Evolutionary conservation across 805 yeast species (phyloP).

Genomic region (Teunomyces kruisii): DNA sequence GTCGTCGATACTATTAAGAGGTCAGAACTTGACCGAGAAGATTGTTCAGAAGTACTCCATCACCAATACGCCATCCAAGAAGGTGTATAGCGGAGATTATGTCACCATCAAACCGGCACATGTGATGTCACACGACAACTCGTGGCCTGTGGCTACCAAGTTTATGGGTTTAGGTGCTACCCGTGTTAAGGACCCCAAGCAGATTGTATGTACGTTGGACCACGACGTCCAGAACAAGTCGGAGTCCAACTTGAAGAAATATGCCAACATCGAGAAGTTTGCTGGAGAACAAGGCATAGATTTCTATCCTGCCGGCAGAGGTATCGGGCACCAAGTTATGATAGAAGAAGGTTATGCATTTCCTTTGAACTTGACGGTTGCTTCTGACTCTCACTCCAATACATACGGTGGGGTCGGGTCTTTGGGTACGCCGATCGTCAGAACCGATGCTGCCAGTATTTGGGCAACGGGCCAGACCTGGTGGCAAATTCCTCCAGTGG

Average conservation of each 20-base stretch:
- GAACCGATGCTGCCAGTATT: slow-evolving; percentile 98
- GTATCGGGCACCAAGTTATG: slow-evolving; percentile 99
- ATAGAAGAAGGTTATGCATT: slow-evolving; percentile 98
- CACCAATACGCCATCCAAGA: slow-evolving; percentile 71
- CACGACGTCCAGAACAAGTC: slow-evolving; percentile 96
- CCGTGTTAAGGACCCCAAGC: slow-evolving; percentile 77
- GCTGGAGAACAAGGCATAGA: slow-evolving; percentile 91
- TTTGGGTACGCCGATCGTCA: slow-evolving; percentile 94
- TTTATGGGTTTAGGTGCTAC: slow-evolving; percentile 94
- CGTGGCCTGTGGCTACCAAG: slow-evolving; percentile 99
- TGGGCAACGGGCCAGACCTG: slow-evolving; percentile 99
- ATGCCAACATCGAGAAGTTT: slow-evolving; percentile 82
- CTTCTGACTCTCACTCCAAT: slow-evolving; percentile 96
- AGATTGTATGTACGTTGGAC: slow-evolving; percentile 93
- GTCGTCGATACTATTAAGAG: slow-evolving; percentile 21
- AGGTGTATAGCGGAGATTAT: slow-evolving; percentile 87
- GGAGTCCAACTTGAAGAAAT: slow-evolving; percentile 86
- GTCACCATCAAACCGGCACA: slow-evolving; percentile 94
- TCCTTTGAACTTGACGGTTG: slow-evolving; percentile 90
- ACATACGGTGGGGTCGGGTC: slow-evolving; percentile 97
- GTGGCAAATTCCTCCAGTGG: slow-evolving; percentile 99
- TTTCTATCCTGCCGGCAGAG: slow-evolving; percentile 98
- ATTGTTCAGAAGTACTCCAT: slow-evolving; percentile 93
- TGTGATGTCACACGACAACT: slow-evolving; percentile 98
- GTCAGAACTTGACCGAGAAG: slow-evolving; percentile 92